These are phyloP conservation scores for Lotus japonicus DNA, from an alignment of 306 rosid species.

Conservation along the genomic window DNA sequence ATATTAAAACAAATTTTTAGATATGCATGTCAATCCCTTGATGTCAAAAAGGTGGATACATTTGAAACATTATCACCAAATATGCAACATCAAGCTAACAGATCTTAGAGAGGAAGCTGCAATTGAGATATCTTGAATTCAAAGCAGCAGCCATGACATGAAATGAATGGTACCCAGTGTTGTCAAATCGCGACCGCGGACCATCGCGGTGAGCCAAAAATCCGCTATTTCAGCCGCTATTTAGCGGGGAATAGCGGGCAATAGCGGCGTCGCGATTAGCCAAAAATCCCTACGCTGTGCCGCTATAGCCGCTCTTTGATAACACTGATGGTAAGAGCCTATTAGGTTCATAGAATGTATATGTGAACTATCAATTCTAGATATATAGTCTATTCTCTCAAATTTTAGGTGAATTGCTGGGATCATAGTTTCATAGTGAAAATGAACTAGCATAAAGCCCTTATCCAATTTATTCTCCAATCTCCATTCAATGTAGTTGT, in stretches of 20 bases:
- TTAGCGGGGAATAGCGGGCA: too few species aligned
- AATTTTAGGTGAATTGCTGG: background rate
- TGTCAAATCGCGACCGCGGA: too few species aligned
- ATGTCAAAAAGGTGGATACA: background rate
- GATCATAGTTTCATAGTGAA: slow-evolving; percentile 4
- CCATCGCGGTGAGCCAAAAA: too few species aligned
- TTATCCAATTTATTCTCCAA: slow-evolving; percentile 1
- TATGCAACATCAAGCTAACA: background rate
- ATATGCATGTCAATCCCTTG: background rate
- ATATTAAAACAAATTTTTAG: background rate
- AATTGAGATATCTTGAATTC: background rate
- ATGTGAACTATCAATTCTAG: background rate
- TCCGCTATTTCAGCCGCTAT: too few species aligned
- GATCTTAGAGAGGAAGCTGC: background rate
- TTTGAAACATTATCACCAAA: background rate
- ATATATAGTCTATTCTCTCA: background rate
- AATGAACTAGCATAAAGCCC: background rate
- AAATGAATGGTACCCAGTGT: too few species aligned
- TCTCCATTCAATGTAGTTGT: background rate
- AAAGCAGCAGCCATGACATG: background rate
- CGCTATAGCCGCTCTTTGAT: too few species aligned
- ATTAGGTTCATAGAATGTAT: background rate
- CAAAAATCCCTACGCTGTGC: too few species aligned
- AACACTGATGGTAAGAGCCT: background rate
- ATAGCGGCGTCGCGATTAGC: too few species aligned